Percentiles rank a stretch among this genome's conserved stretches.
phyloP scores from a whole-genome alignment of 768 basidiomycete species.

The Serendipita indica region DNA sequence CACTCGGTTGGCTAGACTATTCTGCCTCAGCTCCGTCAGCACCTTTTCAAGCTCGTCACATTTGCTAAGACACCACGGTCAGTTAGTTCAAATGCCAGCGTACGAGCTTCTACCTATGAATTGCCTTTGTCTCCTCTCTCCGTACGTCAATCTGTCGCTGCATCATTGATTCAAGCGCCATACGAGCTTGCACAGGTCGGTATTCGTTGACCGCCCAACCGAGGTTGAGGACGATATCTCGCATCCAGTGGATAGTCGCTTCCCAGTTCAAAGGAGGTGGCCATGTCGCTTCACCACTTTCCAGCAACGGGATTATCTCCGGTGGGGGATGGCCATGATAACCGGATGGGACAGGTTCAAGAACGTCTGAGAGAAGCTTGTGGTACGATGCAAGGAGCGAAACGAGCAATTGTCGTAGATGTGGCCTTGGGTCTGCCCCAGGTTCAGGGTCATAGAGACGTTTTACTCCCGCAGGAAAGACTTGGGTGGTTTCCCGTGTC shows the following conservation, averaged over 20 bases:
- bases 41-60: conserved; percentile 3
- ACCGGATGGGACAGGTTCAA: conserved; percentile 7
- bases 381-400: not conserved
- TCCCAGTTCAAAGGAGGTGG: conserved; percentile 4
- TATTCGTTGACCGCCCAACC: conserved; percentile 4
- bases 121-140: not conserved
- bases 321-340: not conserved
- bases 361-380: not conserved
- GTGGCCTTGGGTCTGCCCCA: not conserved
- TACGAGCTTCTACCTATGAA: not conserved
- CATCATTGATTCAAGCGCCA: conserved; percentile 5
- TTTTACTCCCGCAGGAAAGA: not conserved
- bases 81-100: not conserved
- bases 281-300: not conserved
- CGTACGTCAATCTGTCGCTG: conserved; percentile 2
- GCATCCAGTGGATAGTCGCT: conserved; percentile 3
- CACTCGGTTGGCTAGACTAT: not conserved
- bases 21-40: not conserved
- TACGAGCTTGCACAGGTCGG: conserved; percentile 6
- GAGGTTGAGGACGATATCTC: not conserved
- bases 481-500: not conserved
- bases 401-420: not conserved
- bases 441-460: not conserved
- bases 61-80: not conserved
- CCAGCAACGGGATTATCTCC: not conserved